phyloP scores from a whole-genome alignment of 139 green algal species.

The Coelastrella sp. region DNA sequence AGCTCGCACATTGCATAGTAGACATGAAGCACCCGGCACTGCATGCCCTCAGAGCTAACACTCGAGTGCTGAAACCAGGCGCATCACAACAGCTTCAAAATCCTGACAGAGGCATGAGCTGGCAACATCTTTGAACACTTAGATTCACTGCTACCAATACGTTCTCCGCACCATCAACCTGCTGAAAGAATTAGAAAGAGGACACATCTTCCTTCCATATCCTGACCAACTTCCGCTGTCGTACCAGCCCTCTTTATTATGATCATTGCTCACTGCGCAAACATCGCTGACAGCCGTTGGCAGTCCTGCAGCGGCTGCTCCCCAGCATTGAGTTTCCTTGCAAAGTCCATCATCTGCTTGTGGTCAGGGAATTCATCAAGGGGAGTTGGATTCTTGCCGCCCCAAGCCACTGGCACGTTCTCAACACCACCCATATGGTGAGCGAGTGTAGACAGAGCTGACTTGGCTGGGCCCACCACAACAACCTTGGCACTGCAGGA shows the following conservation, averaged over 20 bases:
- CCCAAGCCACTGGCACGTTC: conserved; percentile 29
- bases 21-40: no score
- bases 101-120: no score
- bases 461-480: conserved; percentile 16
- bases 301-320: conserved; percentile 23
- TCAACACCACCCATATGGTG: conserved; percentile 25
- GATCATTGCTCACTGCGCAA: neutral
- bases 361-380: neutral
- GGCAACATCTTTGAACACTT: no score
- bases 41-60: no score
- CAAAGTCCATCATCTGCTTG: conserved; percentile 36
- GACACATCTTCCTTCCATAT: no score
- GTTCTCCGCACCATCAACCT: no score
- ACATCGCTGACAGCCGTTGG: neutral
- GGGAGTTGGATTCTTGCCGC: neutral
- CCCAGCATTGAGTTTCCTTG: conserved; percentile 16
- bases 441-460: conserved; percentile 1
- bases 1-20: no score
- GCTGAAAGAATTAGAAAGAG: no score
- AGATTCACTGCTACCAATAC: no score
- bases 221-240: no score
- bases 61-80: no score
- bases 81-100: no score
- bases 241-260: neutral
- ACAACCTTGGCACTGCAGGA: conserved; percentile 34